phyloP scores from a whole-genome alignment of 2,329 filamentous ascomycete genomes.

The Raffaelea ambrosiae region DNA sequence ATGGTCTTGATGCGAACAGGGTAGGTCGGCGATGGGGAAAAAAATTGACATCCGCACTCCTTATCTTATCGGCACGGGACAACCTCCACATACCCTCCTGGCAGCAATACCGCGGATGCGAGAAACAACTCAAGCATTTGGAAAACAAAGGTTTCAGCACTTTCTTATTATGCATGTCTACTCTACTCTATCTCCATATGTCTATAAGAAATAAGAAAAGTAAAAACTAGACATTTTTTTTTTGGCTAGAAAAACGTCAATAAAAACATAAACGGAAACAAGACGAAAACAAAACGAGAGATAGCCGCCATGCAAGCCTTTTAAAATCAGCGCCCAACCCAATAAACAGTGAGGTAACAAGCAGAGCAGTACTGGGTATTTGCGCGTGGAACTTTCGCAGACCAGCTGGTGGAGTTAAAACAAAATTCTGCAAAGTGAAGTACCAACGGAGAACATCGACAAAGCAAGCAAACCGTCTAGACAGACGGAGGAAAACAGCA shows the following conservation, averaged over 20 bases:
- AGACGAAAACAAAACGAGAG: not conserved
- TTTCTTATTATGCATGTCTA: too few relatives aligned
- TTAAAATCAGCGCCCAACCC: not conserved
- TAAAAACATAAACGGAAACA: not conserved
- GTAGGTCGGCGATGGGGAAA: too few relatives aligned
- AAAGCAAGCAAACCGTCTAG: not conserved
- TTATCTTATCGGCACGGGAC: conserved; percentile 14
- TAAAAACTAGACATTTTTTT: not conserved
- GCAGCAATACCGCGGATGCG: too few relatives aligned
- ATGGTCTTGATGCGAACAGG: too few relatives aligned
- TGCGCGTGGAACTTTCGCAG: not conserved
- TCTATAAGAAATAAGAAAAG: conserved; percentile 1
- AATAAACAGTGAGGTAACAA: not conserved
- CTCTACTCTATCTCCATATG: too few relatives aligned
- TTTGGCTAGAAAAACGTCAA: too few relatives aligned
- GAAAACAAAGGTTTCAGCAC: too few relatives aligned
- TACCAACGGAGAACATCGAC: too few relatives aligned
- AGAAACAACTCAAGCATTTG: too few relatives aligned
- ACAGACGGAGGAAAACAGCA: not conserved
- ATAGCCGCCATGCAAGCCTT: not conserved
- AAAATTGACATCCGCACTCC: conserved; percentile 6
- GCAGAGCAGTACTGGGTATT: not conserved
- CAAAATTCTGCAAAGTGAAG: too few relatives aligned
- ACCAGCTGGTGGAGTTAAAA: not conserved
- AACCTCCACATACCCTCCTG: too few relatives aligned